Conservation (phyloP, 129 eudicot genomes). For the Chrysanthemum lavandulifolium region DNA sequence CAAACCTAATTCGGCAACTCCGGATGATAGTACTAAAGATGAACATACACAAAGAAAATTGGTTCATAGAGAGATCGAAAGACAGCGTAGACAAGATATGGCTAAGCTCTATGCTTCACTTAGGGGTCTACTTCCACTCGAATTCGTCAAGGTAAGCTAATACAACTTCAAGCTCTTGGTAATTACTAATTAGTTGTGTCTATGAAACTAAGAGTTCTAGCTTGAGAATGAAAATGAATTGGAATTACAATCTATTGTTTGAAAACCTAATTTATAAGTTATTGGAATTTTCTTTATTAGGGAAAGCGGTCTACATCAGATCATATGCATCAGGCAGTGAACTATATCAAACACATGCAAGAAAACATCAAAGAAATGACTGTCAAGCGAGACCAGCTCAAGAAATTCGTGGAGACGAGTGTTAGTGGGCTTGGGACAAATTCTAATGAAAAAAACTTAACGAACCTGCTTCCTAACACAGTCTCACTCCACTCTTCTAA, state of each 20-base stretch:
- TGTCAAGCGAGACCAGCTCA: conserved; percentile 46
- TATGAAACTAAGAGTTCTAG: neutral
- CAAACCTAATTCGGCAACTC: conserved; percentile 27
- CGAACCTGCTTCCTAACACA: conserved; percentile 19
- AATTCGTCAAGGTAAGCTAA: conserved; percentile 51
- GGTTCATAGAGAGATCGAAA: conserved; percentile 61
- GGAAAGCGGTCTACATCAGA: conserved; percentile 71
- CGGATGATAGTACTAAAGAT: conserved; percentile 19
- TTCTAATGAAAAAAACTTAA: neutral
- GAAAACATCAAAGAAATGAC: conserved; percentile 34
- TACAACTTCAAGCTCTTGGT: neutral
- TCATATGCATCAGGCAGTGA: conserved; percentile 55
- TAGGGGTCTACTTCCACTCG: conserved; percentile 66
- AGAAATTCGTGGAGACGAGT: conserved; percentile 20
- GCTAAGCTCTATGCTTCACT: conserved; percentile 61
- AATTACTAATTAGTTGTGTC: neutral
- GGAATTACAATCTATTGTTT: neutral
- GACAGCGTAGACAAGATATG: conserved; percentile 74
- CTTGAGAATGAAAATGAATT: neutral
- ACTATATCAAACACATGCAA: conserved; percentile 52
- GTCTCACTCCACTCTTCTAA: conserved; percentile 28
- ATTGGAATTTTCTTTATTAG: conserved; percentile 16
- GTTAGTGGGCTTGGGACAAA: neutral
- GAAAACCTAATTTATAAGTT: neutral
- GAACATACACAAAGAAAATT: conserved; percentile 32